These are phyloP conservation scores for Phytophthora pseudosyringae DNA, from an alignment of 352 stramenopile species.

Conservation along the genomic window DNA sequence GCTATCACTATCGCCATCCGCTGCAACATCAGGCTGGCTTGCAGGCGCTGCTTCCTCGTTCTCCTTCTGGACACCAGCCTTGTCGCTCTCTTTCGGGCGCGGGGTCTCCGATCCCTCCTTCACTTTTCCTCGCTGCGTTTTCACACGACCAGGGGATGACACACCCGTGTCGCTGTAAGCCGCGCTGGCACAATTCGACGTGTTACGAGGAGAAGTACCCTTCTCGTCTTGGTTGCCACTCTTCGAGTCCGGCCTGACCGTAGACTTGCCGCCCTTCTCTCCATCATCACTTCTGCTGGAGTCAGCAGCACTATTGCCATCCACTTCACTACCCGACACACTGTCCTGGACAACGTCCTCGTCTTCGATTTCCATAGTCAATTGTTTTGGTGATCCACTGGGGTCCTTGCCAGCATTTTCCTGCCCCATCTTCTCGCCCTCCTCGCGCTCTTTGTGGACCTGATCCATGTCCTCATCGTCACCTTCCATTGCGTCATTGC, in stretches of 20 bases:
- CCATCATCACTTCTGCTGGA: constrained; percentile 5
- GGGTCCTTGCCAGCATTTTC: constrained; percentile 1
- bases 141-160: constrained; percentile 12
- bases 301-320: neutral
- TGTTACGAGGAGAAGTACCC: constrained; percentile 1
- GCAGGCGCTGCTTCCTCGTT: constrained; percentile 8
- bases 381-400: neutral
- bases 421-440: constrained; percentile 1
- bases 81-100: constrained; percentile 8
- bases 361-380: constrained; percentile 27
- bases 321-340: constrained; percentile 18
- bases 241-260: neutral
- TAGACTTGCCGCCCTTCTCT: constrained; percentile 6
- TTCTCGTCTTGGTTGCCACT: constrained; percentile 10
- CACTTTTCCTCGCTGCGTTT: constrained; percentile 4
- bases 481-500: constrained; percentile 29
- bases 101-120: constrained; percentile 16
- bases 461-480: constrained; percentile 25
- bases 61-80: constrained; percentile 16
- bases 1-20: neutral
- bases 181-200: neutral
- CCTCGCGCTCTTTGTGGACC: constrained; percentile 3
- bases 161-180: constrained; percentile 8
- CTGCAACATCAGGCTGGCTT: neutral
- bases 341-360: constrained; percentile 20